phyloP scores from a whole-genome alignment of 495 filamentous ascomycete species.

The Delitschia confertaspora region DNA sequence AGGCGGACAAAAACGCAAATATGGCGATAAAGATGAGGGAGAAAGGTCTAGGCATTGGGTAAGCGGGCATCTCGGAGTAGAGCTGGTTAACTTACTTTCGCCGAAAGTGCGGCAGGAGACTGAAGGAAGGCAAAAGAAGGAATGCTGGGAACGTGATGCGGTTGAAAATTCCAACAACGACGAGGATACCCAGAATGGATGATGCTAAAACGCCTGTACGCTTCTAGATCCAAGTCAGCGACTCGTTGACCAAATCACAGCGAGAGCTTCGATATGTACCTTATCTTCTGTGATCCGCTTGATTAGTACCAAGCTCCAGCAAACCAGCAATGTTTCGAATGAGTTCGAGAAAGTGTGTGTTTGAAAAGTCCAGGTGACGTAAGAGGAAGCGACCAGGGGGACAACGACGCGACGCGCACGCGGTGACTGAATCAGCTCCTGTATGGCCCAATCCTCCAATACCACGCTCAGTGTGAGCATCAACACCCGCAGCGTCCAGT shows the following conservation, averaged over 20 bases:
- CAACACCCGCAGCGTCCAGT: conserved; percentile 73
- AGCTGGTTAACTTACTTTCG: conserved; percentile 64
- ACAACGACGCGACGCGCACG: conserved; percentile 63
- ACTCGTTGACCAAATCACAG: conserved; percentile 3
- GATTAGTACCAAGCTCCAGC: conserved; percentile 86
- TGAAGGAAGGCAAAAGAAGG: conserved; percentile 67
- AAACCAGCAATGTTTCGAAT: conserved; percentile 82
- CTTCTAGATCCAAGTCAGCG: conserved; percentile 41
- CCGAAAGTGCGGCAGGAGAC: conserved; percentile 74
- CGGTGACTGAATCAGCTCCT: conserved; percentile 73
- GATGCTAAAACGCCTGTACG: conserved; percentile 66
- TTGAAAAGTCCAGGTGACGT: conserved; percentile 98
- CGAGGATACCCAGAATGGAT: conserved; percentile 65
- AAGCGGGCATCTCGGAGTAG: no score
- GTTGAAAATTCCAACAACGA: conserved; percentile 84
- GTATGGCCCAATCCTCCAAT: conserved; percentile 91
- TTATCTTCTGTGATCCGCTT: conserved; percentile 69
- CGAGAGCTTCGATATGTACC: conserved; percentile 44
- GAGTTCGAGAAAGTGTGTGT: conserved; percentile 98
- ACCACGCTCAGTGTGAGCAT: conserved; percentile 96
- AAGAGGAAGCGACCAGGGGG: conserved; percentile 81
- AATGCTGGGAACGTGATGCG: conserved; percentile 95
- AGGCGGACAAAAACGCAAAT: conserved; percentile 52
- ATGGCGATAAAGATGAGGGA: conserved; percentile 53
- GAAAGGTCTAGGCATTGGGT: conserved; percentile 47